Conservation (phyloP, 2,329 filamentous ascomycete genomes). For the Sporothrix pseudoabietina region DNA sequence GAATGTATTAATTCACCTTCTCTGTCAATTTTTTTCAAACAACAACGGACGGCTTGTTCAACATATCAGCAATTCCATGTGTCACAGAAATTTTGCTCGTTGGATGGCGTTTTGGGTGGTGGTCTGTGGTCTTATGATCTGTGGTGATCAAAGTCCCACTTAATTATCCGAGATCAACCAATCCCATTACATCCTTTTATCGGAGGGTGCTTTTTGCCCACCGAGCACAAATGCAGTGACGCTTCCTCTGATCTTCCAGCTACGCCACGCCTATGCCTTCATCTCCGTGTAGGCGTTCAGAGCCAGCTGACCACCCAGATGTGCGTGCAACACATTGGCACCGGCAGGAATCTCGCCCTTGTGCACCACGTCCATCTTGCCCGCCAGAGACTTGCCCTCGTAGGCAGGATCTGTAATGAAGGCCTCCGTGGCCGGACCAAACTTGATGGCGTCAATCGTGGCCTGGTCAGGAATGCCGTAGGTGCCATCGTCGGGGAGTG, state of each 20-base stretch:
- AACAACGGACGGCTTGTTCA: background rate
- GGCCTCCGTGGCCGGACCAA: conserved; percentile 67
- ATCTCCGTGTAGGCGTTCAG: conserved; percentile 66
- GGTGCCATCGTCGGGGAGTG: conserved; percentile 50
- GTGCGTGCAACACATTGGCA: conserved; percentile 71
- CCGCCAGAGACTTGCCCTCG: conserved; percentile 73
- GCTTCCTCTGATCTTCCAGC: background rate
- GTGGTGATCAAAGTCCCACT: background rate
- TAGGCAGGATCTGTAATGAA: conserved; percentile 78
- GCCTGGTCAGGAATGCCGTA: conserved; percentile 68
- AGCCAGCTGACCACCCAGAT: conserved; percentile 70
- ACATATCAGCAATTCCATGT: background rate
- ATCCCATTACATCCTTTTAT: conserved; percentile 26
- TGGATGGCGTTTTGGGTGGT: background rate
- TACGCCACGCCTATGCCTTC: conserved; percentile 18
- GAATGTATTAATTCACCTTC: too few species aligned
- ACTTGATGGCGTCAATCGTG: conserved; percentile 69
- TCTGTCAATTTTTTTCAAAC: too few species aligned
- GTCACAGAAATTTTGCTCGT: background rate
- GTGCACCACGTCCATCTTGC: conserved; percentile 68
- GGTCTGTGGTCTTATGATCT: background rate
- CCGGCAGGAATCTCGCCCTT: conserved; percentile 60
- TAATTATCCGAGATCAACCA: background rate
- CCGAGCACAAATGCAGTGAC: background rate
- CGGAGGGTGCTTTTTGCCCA: background rate